These are phyloP conservation scores for Mitragyna speciosa DNA, from an alignment of 257 asterid species.

Conservation along the genomic window DNA sequence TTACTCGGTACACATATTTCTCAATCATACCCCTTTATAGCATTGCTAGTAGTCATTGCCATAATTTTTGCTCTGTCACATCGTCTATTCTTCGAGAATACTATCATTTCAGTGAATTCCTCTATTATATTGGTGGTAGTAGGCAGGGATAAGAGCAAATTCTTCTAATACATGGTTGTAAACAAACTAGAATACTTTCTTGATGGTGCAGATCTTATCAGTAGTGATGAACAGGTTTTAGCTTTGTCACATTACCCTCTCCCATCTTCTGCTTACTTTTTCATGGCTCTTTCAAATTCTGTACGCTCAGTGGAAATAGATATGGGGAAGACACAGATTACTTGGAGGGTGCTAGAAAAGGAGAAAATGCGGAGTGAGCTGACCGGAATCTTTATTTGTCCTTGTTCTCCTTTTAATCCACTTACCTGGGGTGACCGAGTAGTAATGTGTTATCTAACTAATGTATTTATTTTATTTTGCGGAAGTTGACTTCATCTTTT, in stretches of 20 bases:
- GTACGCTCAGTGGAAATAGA: not conserved
- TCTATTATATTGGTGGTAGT: not conserved
- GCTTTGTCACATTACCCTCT: not conserved
- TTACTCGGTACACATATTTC: slow-evolving; percentile 64
- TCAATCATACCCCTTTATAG: slow-evolving; percentile 11
- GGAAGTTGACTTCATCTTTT: slow-evolving; percentile 11
- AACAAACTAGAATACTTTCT: not conserved
- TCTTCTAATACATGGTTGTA: not conserved
- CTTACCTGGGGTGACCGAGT: not conserved
- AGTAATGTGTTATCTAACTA: not conserved
- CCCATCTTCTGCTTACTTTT: not conserved
- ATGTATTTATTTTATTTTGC: slow-evolving; percentile 3
- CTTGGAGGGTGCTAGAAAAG: not conserved
- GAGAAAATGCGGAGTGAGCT: not conserved
- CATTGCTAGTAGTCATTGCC: not conserved
- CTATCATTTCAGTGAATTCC: not conserved
- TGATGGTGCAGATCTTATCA: not conserved
- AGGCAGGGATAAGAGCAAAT: not conserved
- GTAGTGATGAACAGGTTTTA: not conserved
- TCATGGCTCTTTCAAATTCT: not conserved
- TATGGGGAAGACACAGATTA: not conserved
- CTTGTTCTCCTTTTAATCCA: not conserved
- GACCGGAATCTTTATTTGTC: not conserved
- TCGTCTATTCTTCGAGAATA: not conserved
- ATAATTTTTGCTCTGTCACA: not conserved